A percentile compares a stretch with the other conserved stretches of the same genome.
phyloP scores from a whole-genome alignment of 2,329 filamentous ascomycete genomes.

The Nannizziopsis barbatae region DNA sequence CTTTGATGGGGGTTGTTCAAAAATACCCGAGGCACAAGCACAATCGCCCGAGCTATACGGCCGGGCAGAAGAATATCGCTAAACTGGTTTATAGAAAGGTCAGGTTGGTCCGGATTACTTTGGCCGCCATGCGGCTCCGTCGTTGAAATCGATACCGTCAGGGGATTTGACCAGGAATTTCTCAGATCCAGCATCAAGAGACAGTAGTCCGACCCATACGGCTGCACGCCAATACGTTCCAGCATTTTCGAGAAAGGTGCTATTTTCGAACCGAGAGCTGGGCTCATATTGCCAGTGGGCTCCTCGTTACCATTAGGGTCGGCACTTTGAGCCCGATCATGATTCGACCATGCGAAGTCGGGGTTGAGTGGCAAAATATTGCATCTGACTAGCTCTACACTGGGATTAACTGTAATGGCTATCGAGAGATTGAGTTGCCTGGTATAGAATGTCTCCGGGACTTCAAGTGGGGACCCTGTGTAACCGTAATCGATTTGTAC shows the following conservation, averaged over 20 bases:
- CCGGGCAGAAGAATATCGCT: slow-evolving; percentile 44
- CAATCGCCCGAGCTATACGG: slow-evolving; percentile 59
- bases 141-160: slow-evolving; percentile 53
- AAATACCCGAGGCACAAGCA: slow-evolving; percentile 65
- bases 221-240: slow-evolving; percentile 30
- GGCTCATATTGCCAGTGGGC: slow-evolving; percentile 13
- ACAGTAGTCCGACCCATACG: slow-evolving; percentile 53
- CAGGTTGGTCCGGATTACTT: slow-evolving; percentile 18
- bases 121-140: slow-evolving; percentile 22
- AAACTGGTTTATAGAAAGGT: slow-evolving; percentile 26
- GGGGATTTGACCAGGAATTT: slow-evolving; percentile 77
- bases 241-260: slow-evolving; percentile 39
- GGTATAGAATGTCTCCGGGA: slow-evolving; percentile 68
- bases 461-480: slow-evolving; percentile 58
- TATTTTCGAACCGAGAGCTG: slow-evolving; percentile 17
- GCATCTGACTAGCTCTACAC: slow-evolving; percentile 67
- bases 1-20: slow-evolving; percentile 64
- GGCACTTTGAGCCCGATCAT: slow-evolving; percentile 11
- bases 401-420: slow-evolving; percentile 83
- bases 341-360: slow-evolving; percentile 53
- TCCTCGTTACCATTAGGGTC: slow-evolving; percentile 8
- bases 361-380: slow-evolving; percentile 66
- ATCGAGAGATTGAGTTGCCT: slow-evolving; percentile 70
- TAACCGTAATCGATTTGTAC: slow-evolving; percentile 81
- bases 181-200: slow-evolving; percentile 72